Evolutionary conservation across 345 rosid genomes (phyloP), one percentile per base, ranked within the genome.

Genomic region (Erucastrum elatum): DNA sequence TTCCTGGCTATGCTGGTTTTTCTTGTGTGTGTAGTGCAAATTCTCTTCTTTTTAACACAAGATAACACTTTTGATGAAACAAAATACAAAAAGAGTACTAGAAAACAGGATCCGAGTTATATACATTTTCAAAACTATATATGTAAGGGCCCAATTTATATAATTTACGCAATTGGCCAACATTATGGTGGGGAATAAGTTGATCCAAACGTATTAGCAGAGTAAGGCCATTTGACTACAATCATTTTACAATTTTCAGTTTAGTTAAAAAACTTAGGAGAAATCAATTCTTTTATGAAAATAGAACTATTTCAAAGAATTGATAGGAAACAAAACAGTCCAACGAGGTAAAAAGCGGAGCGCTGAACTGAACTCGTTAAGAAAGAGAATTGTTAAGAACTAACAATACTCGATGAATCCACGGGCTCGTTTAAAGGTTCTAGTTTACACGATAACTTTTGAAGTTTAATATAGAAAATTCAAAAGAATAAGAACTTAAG

Each of bases 151-250:
- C 21, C 17, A 49, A 15, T 49, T 5, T 49, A n/a, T 49, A 49
- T n/a, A n/a, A 49, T 13, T 49, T 46, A 46, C 13, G 21, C 46
- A 64, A 16, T 10, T 10, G 46, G 31, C 13, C 51, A 1, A 64
- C 37, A 74, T 7, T 64, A 63, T 74, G 35, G 64, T 25, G 70
- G 51, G 63, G 25, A 64, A 74, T 33, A 74, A 39, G 70, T 64
- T 63, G 70, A 46, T 64, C 46, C 64, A 35, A 33, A 49, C 63
- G 64, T 31, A 44, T 63, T 30, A 21, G 21, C 21, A 21, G 21
- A 21, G 60, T 3, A 62, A 3, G 21, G 27, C 77, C 77, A 73
- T 21, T 31, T 46, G 62, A 21, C 70, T 31, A 49, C 70, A 49
- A 34, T 49, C 63, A 49, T 49, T 12, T 33, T 11, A 21, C 11